Evolutionary conservation across 169 alveolate genomes (phyloP).

Genomic region (Cytauxzoon felis): DNA sequence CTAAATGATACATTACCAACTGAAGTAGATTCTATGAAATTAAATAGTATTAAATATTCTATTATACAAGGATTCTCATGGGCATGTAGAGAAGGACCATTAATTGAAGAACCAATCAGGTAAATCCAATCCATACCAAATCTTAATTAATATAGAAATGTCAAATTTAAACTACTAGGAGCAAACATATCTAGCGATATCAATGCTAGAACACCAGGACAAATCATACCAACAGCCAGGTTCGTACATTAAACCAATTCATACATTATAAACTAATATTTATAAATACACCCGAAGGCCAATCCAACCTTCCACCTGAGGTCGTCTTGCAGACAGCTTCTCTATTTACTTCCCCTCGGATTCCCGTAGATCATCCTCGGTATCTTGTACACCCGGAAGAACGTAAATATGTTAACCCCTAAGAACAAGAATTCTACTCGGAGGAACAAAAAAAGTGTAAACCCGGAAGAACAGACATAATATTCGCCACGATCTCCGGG

Average conservation of each 20-base stretch:
- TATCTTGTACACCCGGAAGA: too few relatives aligned
- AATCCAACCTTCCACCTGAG: too few relatives aligned
- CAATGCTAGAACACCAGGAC: slow-evolving; percentile 93
- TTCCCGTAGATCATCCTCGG: too few relatives aligned
- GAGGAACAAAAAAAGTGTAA: too few relatives aligned
- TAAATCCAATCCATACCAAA: slow-evolving; percentile 36
- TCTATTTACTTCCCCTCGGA: too few relatives aligned
- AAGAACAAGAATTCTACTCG: too few relatives aligned
- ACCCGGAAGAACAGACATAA: too few relatives aligned
- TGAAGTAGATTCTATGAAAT: slow-evolving; percentile 82
- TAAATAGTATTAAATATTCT: slow-evolving; percentile 76
- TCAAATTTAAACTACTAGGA: slow-evolving; percentile 85
- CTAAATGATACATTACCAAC: slow-evolving; percentile 94
- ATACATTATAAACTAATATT: background rate
- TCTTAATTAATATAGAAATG: slow-evolving; percentile 60
- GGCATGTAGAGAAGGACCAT: slow-evolving; percentile 99
- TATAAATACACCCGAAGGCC: background rate
- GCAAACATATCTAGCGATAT: slow-evolving; percentile 87
- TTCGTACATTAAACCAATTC: background rate
- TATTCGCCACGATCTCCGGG: too few relatives aligned
- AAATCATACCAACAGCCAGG: slow-evolving; percentile 95
- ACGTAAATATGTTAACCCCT: too few relatives aligned
- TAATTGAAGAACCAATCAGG: slow-evolving; percentile 93
- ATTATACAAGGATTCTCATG: slow-evolving; percentile 97
- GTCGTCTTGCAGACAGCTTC: too few relatives aligned